Percentiles rank a stretch among this genome's conserved stretches.
Conservation (phyloP, 805 yeast genomes). For the Ogataea pilisensis region DNA sequence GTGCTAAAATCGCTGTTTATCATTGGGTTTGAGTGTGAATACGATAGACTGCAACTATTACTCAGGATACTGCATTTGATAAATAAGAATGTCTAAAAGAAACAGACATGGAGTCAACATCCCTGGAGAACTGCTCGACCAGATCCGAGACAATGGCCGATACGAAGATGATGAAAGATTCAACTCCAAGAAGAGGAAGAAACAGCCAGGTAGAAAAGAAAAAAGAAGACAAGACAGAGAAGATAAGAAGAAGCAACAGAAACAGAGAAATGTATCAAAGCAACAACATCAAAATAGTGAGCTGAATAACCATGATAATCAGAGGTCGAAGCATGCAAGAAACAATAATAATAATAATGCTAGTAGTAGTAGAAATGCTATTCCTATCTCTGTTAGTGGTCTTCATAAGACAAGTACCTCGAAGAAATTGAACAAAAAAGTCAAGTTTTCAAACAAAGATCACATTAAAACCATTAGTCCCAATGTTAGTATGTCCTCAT, state of each 20-base stretch:
- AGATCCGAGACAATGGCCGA: slow-evolving; percentile 33
- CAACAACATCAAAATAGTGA: slow-evolving; percentile 3
- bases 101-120: slow-evolving; percentile 34
- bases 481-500: background rate
- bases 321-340: too few relatives aligned
- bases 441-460: slow-evolving; percentile 17
- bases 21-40: too few relatives aligned
- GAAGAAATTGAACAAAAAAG: too few relatives aligned
- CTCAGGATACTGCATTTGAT: too few relatives aligned
- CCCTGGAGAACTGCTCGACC: slow-evolving; percentile 41
- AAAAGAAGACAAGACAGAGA: slow-evolving; percentile 35
- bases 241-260: slow-evolving; percentile 29
- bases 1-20: too few relatives aligned
- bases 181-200: slow-evolving; percentile 23
- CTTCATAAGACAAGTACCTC: too few relatives aligned
- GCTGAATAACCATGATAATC: too few relatives aligned
- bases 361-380: too few relatives aligned
- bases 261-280: background rate
- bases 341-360: too few relatives aligned
- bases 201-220: slow-evolving; percentile 32
- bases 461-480: slow-evolving; percentile 12
- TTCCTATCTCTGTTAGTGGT: too few relatives aligned
- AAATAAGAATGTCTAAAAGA: slow-evolving; percentile 18
- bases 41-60: too few relatives aligned
- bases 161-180: slow-evolving; percentile 33